phyloP scores from a whole-genome alignment of 176 grass and related monocot genomes.

The Aegilops umbellulata region DNA sequence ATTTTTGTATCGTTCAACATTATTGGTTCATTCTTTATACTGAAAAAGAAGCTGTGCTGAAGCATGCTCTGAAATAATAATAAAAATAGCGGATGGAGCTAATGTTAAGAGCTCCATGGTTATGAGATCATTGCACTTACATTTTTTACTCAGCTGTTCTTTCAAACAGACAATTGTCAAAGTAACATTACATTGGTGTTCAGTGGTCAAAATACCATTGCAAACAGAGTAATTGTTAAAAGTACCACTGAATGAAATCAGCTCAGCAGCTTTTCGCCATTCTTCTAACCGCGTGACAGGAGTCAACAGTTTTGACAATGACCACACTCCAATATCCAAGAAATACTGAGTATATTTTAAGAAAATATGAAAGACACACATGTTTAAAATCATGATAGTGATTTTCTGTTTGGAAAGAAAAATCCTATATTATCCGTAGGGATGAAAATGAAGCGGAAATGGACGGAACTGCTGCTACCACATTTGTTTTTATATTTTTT shows the following conservation, averaged over 20 bases:
- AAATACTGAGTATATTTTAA: too few species aligned
- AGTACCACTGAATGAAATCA: neutral
- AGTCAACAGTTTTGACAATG: too few species aligned
- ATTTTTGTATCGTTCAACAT: neutral
- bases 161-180: neutral
- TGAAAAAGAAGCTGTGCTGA: neutral
- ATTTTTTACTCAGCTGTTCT: neutral
- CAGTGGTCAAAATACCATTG: neutral
- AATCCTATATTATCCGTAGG: neutral
- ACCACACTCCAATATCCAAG: too few species aligned
- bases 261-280: neutral
- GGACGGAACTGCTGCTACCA: too few species aligned
- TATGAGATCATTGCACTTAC: neutral
- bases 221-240: neutral
- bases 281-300: too few species aligned
- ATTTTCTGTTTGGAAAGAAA: neutral
- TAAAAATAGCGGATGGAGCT: neutral
- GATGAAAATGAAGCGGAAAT: too few species aligned
- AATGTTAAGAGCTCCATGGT: neutral
- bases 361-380: too few species aligned
- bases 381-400: too few species aligned
- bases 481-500: too few species aligned
- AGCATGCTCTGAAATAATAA: neutral
- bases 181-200: neutral
- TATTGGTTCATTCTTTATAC: constrained; percentile 30